phyloP scores from a whole-genome alignment of 2,329 filamentous ascomycete genomes.

The Fusarium agapanthi region DNA sequence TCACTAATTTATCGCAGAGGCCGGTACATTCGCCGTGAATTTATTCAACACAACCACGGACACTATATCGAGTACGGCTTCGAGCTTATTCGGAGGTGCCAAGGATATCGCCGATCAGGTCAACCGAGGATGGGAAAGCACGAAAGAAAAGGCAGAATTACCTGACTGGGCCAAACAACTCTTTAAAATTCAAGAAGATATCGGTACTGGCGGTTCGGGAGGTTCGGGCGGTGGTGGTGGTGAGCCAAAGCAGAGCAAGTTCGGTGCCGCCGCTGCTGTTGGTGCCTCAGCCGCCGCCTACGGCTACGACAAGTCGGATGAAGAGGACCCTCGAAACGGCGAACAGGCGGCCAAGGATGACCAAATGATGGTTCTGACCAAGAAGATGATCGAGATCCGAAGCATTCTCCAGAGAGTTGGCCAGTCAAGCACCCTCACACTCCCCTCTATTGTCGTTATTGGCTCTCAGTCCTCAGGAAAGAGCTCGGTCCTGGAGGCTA shows the following conservation, averaged over 20 bases:
- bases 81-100: constrained; percentile 74
- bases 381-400: constrained; percentile 99
- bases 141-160: constrained; percentile 76
- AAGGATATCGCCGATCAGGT: constrained; percentile 83
- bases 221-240: constrained; percentile 55
- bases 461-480: constrained; percentile 98
- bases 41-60: constrained; percentile 78
- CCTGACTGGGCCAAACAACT: constrained; percentile 83
- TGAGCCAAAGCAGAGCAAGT: constrained; percentile 68
- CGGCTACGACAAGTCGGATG: constrained; percentile 74
- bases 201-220: constrained; percentile 60
- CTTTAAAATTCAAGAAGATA: constrained; percentile 68
- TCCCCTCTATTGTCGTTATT: constrained; percentile 99
- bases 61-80: constrained; percentile 73
- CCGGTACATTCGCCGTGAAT: constrained; percentile 64
- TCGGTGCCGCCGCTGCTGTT: constrained; percentile 68
- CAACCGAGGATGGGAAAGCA: constrained; percentile 81
- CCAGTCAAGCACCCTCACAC: constrained; percentile 85
- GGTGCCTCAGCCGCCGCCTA: constrained; percentile 82
- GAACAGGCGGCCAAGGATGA: constrained; percentile 84
- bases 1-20: constrained; percentile 52
- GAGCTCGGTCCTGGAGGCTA: constrained; percentile 94
- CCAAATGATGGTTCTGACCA: constrained; percentile 99
- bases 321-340: constrained; percentile 68
- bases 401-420: constrained; percentile 91